Evolutionary conservation across 2,329 filamentous ascomycete genomes (phyloP), one percentile per base, ranked within the genome.

Genomic region (Fusarium drepaniforme): DNA sequence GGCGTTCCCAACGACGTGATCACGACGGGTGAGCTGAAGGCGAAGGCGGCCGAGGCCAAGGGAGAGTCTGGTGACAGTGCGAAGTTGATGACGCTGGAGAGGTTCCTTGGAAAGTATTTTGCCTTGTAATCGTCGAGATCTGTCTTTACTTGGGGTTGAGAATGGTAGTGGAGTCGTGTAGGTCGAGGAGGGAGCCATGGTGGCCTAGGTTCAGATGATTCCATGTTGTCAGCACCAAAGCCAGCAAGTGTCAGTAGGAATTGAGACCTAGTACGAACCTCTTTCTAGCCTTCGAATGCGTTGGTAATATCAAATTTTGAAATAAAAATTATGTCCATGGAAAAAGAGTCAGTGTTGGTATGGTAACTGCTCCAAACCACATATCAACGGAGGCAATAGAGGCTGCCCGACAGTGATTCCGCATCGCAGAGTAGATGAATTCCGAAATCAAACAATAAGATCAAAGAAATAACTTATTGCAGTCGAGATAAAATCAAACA

Each of bases 11-110:
- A 79, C 28, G 78, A 81, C 49, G 42, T 74, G n/a, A 46, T 28
- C 21, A 75, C 74, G 15, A 75, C 81, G 37, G 67, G 67, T 15
- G 73, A 78, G 61, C 73, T 83, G 67, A 84, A 81, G 68, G 73
- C 72, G n/a, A 77, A 67, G 30, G 80, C 79, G 2, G 76, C 75
- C 1, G 73, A 73, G 25, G 80, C 80, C 4, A 79, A 77, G 70
- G 78, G 79, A 1, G 62, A 72, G 64, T 40, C 72, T 5, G 76
- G 73, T 0, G 75, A 73, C 11, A 67, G 77, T 21, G 65, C 67
- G 5, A 70, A 77, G 51, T 38, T 82, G 64, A 75, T 70, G 63
- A 80, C 78, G 8, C 56, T 79, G 8, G 77, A 76, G 64, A 38
- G 25, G 56, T 16, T 83, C 81, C 61, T 68, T 77, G 61, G 35